Evolutionary conservation across 1,139 yeast genomes (phyloP).

Genomic region (Saccharomyces hybrid): DNA sequence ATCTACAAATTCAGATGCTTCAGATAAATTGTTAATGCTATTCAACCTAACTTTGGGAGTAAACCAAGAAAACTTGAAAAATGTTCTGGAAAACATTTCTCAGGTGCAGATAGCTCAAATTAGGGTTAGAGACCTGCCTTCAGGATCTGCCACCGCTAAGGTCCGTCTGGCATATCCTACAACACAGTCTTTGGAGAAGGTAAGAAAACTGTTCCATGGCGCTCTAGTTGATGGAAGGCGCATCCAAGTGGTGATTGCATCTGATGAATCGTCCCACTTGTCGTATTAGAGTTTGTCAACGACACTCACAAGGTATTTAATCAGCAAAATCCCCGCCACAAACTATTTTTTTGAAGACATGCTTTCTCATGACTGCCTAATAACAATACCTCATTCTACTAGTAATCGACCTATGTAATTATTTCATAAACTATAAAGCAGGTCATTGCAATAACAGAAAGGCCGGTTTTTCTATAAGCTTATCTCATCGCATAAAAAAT

Average conservation of each 20-base stretch:
- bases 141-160: conserved; percentile 28
- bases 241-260: conserved; percentile 11
- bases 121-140: conserved; percentile 23
- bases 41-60: conserved; percentile 26
- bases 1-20: conserved; percentile 12
- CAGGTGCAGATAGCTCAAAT: conserved; percentile 15
- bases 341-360: background rate
- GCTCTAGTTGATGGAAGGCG: conserved; percentile 28
- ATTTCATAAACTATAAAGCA: background rate
- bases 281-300: conserved; percentile 5
- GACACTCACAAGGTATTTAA: background rate
- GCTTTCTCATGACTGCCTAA: background rate
- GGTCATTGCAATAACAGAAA: background rate
- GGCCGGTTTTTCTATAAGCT: background rate
- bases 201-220: conserved; percentile 22
- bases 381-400: background rate
- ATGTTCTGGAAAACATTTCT: conserved; percentile 18
- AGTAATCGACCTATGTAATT: background rate
- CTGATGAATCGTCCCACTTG: conserved; percentile 8
- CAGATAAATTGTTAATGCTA: conserved; percentile 15
- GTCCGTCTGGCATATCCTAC: conserved; percentile 19
- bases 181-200: conserved; percentile 15
- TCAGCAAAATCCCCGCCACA: background rate
- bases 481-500: background rate
- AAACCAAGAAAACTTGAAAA: conserved; percentile 17